These are phyloP conservation scores for Neocucurbitaria cava DNA, from an alignment of 2,329 filamentous ascomycete genomes.

Conservation along the genomic window DNA sequence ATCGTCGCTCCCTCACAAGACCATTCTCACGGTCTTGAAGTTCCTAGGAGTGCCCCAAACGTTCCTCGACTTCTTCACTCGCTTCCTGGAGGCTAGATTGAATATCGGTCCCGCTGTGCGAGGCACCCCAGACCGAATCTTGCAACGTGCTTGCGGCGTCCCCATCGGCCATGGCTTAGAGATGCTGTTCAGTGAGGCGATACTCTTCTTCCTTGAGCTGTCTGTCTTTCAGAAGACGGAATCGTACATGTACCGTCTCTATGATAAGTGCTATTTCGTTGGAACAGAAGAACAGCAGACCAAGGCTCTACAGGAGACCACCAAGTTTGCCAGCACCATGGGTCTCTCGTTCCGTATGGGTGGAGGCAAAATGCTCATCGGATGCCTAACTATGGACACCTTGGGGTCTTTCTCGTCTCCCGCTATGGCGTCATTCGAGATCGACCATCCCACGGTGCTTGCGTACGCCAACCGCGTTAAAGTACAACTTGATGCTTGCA, in stretches of 20 bases:
- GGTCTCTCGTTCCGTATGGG: slow-evolving; percentile 18
- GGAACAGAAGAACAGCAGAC: slow-evolving; percentile 23
- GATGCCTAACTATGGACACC: slow-evolving; percentile 15
- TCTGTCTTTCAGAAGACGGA: slow-evolving; percentile 24
- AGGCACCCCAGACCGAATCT: slow-evolving; percentile 24
- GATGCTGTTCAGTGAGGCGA: slow-evolving; percentile 33
- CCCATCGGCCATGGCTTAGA: slow-evolving; percentile 30
- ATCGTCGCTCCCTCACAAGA: slow-evolving; percentile 65
- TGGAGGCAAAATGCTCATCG: slow-evolving; percentile 16
- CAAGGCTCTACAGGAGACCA: slow-evolving; percentile 7
- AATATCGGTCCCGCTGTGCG: slow-evolving; percentile 31
- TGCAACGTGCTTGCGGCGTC: slow-evolving; percentile 27
- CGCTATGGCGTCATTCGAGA: background rate
- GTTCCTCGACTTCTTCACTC: slow-evolving; percentile 67
- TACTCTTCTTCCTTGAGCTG: slow-evolving; percentile 39
- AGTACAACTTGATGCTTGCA: slow-evolving; percentile 26
- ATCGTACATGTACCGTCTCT: slow-evolving; percentile 29
- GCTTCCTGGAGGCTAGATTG: slow-evolving; percentile 50
- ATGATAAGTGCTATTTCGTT: slow-evolving; percentile 32
- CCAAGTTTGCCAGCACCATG: slow-evolving; percentile 23
- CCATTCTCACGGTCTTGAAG: slow-evolving; percentile 62
- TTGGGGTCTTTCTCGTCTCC: background rate
- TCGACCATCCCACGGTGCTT: slow-evolving; percentile 23
- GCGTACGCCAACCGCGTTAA: slow-evolving; percentile 26
- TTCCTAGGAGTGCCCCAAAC: slow-evolving; percentile 65